These are phyloP conservation scores for Amylocystis lapponica DNA, from an alignment of 768 basidiomycete genomes.

Conservation along the genomic window DNA sequence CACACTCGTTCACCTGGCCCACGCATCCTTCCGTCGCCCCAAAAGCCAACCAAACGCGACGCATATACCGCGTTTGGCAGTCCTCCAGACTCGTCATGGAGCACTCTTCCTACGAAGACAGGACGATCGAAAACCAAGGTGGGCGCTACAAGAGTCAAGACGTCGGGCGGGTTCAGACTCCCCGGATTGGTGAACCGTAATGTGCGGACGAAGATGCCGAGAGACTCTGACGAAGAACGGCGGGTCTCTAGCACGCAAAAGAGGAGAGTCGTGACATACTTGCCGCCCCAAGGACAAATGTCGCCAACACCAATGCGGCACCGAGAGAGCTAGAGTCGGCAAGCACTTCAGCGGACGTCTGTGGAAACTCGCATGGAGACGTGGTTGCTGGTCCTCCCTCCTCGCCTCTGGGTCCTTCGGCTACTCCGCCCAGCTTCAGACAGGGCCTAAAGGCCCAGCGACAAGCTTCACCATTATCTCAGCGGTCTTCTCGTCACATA, in stretches of 20 bases:
- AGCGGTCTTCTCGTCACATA: neutral
- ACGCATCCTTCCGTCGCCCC: too few relatives aligned
- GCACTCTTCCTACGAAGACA: conserved; percentile 15
- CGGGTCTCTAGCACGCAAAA: neutral
- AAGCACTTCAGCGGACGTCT: too few relatives aligned
- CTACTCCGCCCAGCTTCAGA: neutral
- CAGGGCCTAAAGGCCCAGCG: neutral
- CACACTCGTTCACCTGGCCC: neutral
- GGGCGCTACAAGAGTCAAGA: neutral
- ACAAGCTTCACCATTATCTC: neutral
- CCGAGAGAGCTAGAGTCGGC: too few relatives aligned
- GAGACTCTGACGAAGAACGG: too few relatives aligned
- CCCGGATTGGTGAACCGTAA: neutral
- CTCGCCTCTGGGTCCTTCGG: too few relatives aligned
- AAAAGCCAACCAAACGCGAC: conserved; percentile 9
- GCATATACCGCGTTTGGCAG: conserved; percentile 16
- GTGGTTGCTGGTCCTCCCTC: too few relatives aligned
- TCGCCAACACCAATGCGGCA: too few relatives aligned
- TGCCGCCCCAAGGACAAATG: too few relatives aligned
- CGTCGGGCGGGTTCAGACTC: neutral
- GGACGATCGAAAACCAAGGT: neutral
- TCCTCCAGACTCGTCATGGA: conserved; percentile 21
- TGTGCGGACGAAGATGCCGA: neutral
- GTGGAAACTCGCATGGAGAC: too few relatives aligned
- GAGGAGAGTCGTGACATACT: neutral